Evolutionary conservation across 805 yeast species (phyloP), one percentile per base, ranked within the genome.

Genomic region (Candida patagonica): DNA sequence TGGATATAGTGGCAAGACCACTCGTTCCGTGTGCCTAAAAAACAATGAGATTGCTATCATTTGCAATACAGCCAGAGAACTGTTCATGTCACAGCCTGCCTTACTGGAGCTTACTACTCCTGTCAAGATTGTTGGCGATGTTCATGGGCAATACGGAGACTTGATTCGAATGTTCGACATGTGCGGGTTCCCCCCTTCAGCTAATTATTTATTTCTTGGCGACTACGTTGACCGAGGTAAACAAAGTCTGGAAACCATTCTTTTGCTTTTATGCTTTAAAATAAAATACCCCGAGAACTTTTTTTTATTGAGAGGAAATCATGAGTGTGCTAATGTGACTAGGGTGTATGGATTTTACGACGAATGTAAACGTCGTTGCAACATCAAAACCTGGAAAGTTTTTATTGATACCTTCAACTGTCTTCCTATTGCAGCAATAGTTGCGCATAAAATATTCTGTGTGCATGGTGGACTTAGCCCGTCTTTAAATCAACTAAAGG

Each of bases 221-320:
- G 98, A 92, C 63, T 92, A 92, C 60, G 98, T 92, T 35, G 98
- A 92, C 64, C 73, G 98, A 50, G 98, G 98, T 42, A 92, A 92
- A 61, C 98, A 92, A 63, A 80, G 94, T 3, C 66, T 92, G 42
- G 98, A 92, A 60, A 92, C 98, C 0, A 87, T 92, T 17, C 65
- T 89, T 45, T 67, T 92, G 36, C 67, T 92, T 44, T 68, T 92
- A 38, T 88, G 96, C 61, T 92, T 86, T 66, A 92, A 92, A 60
- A 88, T 92, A 61, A 89, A 89, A 60, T 89, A 87, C 55, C 97
- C 98, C 0, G 96, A 92, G 55, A 89, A 89, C 63, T 88, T 92
- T 61, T 92, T 89, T 60, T 63, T 92, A 43, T 68, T 92, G 31
- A 69, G 98, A 51, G 98, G 98, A 16, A 92, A 92, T 62, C 98